phyloP scores from a whole-genome alignment of 2,329 filamentous ascomycete species.

The Diaporthe sp. region DNA sequence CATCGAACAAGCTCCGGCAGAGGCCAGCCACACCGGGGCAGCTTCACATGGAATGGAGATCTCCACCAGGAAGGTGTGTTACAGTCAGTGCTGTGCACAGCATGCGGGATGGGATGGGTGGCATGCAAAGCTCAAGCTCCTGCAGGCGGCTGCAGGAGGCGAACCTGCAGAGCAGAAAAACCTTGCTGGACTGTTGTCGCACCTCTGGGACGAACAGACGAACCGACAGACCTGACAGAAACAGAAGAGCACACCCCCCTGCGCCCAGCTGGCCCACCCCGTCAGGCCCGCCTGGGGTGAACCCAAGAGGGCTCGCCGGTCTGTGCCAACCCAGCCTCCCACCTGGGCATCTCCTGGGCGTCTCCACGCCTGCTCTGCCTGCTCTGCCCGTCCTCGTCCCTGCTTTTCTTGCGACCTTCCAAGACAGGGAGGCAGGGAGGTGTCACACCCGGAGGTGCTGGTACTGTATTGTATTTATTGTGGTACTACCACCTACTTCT shows the following conservation, averaged over 20 bases:
- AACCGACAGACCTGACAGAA: not conserved
- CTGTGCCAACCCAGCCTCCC: conserved; percentile 31
- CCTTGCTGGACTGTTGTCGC: conserved; percentile 28
- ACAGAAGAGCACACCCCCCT: not conserved
- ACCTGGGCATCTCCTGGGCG: conserved; percentile 3
- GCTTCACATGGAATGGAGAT: conserved; percentile 9
- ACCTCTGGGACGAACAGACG: not conserved
- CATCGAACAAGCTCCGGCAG: conserved; percentile 3
- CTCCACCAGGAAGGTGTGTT: conserved; percentile 8
- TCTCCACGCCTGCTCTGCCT: too few relatives aligned
- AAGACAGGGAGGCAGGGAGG: conserved; percentile 16
- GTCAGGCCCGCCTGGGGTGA: not conserved
- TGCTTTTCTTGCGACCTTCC: conserved; percentile 29
- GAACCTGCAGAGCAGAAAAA: conserved; percentile 7
- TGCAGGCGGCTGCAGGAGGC: conserved; percentile 25
- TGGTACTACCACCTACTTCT: not conserved
- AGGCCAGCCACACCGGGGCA: conserved; percentile 5
- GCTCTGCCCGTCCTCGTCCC: not conserved
- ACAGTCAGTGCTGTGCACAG: not conserved
- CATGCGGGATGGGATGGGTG: not conserved
- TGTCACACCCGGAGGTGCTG: not conserved
- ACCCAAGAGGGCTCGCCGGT: conserved; percentile 11
- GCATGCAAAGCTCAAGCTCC: conserved; percentile 13
- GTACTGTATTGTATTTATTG: not conserved
- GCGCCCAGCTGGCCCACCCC: not conserved